These are phyloP conservation scores for Aphanomyces invadans DNA, from an alignment of 352 stramenopile species.

Conservation along the genomic window DNA sequence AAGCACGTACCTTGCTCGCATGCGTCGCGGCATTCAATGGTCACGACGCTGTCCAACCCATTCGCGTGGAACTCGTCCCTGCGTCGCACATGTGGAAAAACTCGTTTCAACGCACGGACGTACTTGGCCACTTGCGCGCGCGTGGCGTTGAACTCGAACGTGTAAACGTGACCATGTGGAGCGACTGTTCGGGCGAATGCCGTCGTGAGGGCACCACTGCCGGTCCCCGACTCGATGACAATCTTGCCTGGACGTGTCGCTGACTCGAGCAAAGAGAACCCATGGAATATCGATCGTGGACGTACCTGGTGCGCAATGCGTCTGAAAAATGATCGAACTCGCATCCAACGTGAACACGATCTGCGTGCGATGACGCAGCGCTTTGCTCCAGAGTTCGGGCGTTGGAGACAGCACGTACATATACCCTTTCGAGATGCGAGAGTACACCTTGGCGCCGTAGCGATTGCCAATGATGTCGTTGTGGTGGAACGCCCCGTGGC, in stretches of 20 bases:
- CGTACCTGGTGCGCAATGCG: constrained; percentile 87
- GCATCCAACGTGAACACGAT: constrained; percentile 96
- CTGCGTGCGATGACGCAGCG: constrained; percentile 90
- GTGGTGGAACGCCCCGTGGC: constrained; percentile 95
- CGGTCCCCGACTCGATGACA: constrained; percentile 89
- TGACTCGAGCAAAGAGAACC: constrained; percentile 34
- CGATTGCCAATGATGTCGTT: constrained; percentile 90
- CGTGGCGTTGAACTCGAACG: constrained; percentile 97
- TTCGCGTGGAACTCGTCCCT: constrained; percentile 91
- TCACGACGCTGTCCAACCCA: constrained; percentile 85
- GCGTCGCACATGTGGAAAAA: not conserved
- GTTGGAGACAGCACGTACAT: constrained; percentile 93
- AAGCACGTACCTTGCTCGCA: constrained; percentile 70
- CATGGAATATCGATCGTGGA: constrained; percentile 46
- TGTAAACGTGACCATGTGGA: constrained; percentile 90
- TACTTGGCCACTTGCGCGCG: constrained; percentile 81
- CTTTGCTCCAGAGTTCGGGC: constrained; percentile 94
- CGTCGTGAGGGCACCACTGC: constrained; percentile 90
- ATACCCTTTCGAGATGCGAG: constrained; percentile 56
- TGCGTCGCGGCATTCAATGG: constrained; percentile 92
- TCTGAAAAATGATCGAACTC: constrained; percentile 86
- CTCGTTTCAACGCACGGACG: not conserved
- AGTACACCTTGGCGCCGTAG: constrained; percentile 66
- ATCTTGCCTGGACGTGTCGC: constrained; percentile 33
- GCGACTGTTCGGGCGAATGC: constrained; percentile 86